Evolutionary conservation across 2,329 filamentous ascomycete species (phyloP).

Genomic region (Scortechinia acanthostroma): DNA sequence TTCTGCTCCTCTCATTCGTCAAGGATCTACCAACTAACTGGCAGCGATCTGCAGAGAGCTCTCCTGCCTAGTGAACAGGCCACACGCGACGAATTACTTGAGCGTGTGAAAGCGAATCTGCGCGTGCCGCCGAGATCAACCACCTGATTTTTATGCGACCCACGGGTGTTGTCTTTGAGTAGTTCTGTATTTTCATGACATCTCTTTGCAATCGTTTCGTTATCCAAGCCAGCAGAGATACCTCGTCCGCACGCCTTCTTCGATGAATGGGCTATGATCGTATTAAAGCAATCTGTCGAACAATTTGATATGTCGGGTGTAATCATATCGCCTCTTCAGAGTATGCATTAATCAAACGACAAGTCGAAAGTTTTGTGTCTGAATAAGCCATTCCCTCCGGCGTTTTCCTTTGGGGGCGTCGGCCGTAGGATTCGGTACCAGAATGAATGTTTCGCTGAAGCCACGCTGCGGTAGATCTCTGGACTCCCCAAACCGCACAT

Average conservation of each 20-base stretch:
- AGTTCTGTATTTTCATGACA: too few relatives aligned
- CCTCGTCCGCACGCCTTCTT: too few relatives aligned
- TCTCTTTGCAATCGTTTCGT: too few relatives aligned
- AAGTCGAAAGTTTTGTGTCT: not conserved
- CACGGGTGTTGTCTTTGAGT: too few relatives aligned
- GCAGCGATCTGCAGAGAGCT: not conserved
- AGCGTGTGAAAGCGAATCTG: constrained; percentile 1
- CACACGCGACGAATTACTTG: not conserved
- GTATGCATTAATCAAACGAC: not conserved
- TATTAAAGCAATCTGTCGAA: too few relatives aligned
- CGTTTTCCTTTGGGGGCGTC: not conserved
- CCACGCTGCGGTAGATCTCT: not conserved
- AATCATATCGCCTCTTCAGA: too few relatives aligned
- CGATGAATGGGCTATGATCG: too few relatives aligned
- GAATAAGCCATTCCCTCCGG: not conserved
- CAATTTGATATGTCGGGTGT: too few relatives aligned
- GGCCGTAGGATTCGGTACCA: not conserved
- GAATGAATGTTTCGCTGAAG: not conserved
- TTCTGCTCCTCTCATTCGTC: not conserved
- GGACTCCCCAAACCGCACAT: not conserved
- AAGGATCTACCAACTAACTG: not conserved
- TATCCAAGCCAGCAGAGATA: too few relatives aligned
- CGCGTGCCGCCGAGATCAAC: too few relatives aligned
- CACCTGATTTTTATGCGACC: too few relatives aligned
- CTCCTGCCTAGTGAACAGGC: not conserved